A percentile compares a stretch with the other conserved stretches of the same genome.
Conservation (phyloP, 2,329 filamentous ascomycete species). For the Dactylellina parvicollis region DNA sequence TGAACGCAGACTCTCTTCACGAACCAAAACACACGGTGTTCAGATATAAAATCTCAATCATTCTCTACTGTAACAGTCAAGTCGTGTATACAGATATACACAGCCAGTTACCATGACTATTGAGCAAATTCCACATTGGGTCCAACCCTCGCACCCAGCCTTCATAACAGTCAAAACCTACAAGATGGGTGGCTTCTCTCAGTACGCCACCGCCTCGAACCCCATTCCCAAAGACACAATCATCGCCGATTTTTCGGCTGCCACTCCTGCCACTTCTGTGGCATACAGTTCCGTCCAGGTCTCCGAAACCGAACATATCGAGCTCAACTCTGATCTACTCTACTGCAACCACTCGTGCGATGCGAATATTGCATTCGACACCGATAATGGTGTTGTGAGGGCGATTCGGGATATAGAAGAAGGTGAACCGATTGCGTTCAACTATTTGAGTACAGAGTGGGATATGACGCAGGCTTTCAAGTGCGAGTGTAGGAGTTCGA, state of each 20-base stretch:
- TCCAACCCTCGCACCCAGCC: constrained; percentile 37
- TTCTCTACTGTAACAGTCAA: too few relatives aligned
- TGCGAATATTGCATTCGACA: constrained; percentile 73
- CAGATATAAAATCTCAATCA: background rate
- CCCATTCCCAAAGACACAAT: constrained; percentile 71
- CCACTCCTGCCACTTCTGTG: constrained; percentile 69
- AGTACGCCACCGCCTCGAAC: constrained; percentile 44
- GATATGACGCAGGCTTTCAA: constrained; percentile 76
- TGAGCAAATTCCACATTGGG: constrained; percentile 43
- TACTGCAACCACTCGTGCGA: constrained; percentile 77
- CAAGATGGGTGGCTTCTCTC: constrained; percentile 42
- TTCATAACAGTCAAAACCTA: constrained; percentile 53
- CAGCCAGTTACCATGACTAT: constrained; percentile 37
- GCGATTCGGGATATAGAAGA: constrained; percentile 68
- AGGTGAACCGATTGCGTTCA: constrained; percentile 74
- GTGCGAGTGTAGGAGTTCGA: constrained; percentile 70
- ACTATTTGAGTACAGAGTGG: constrained; percentile 81
- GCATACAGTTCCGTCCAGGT: constrained; percentile 74
- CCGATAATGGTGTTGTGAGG: constrained; percentile 68
- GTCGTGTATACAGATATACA: too few relatives aligned
- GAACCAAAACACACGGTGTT: too few relatives aligned
- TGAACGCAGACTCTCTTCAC: too few relatives aligned
- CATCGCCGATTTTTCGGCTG: constrained; percentile 73
- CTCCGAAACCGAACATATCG: constrained; percentile 68
- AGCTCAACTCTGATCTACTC: constrained; percentile 73